Conservation (phyloP, 495 filamentous ascomycete genomes). For the Lasiosphaeria miniovina region DNA sequence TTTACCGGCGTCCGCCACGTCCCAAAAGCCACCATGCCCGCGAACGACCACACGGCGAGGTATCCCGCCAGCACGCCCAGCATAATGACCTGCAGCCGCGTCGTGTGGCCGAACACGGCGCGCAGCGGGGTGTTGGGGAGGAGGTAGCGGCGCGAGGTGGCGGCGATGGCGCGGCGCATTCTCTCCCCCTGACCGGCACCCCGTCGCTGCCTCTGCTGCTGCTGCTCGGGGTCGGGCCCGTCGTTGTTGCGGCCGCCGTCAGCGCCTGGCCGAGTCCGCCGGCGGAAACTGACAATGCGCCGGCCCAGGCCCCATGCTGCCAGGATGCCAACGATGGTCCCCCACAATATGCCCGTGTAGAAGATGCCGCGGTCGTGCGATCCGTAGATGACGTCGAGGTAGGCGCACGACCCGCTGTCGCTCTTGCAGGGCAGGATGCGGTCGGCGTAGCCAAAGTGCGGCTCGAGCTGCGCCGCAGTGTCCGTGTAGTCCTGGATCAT, state of each 20-base stretch:
- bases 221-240: too few species aligned
- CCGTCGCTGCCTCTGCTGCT: too few species aligned
- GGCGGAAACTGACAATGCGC: conserved; percentile 32
- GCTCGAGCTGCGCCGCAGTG: conserved; percentile 41
- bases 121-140: conserved; percentile 41
- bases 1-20: conserved; percentile 60
- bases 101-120: conserved; percentile 37
- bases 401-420: conserved; percentile 60
- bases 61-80: conserved; percentile 51
- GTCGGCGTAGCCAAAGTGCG: conserved; percentile 61
- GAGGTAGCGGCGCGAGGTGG: conserved; percentile 41
- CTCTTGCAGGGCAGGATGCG: conserved; percentile 57
- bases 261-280: conserved; percentile 8
- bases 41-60: conserved; percentile 60
- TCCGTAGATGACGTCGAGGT: conserved; percentile 59
- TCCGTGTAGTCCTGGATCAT: conserved; percentile 40
- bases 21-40: conserved; percentile 56
- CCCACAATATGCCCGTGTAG: conserved; percentile 62
- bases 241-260: conserved; percentile 7
- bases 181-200: too few species aligned
- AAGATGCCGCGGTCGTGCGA: conserved; percentile 58
- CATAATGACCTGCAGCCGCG: conserved; percentile 39
- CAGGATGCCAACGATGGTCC: conserved; percentile 49
- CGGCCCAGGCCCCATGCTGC: conserved; percentile 45
- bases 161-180: conserved; percentile 23